Base-by-base conservation (phyloP, 768 basidiomycete species). In the Termitomyces sp. region DNA sequence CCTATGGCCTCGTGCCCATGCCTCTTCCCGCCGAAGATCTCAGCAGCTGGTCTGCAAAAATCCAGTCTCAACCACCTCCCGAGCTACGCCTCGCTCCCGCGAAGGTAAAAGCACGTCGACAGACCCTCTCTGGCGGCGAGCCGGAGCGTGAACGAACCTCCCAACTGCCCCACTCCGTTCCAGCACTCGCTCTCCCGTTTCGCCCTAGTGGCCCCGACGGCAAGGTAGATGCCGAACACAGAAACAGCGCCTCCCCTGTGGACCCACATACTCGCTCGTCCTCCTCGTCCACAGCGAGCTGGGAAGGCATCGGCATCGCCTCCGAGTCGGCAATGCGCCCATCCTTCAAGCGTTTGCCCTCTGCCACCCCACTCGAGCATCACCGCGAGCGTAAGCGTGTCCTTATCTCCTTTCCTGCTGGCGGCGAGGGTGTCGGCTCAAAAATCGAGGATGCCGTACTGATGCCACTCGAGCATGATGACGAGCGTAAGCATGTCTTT, bases 301-400 rank as follows among this genome's bases (percentile, higher is more conserved):
- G 39, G 27, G 17, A 27, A 9, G 34, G 30, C 12, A 11, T 19
- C 3, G 9, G 37, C 14, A 23, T 30, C 10, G 11, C 1, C 7
- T 21, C 30, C 23, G 53, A 44, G 16, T 6, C 45, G 3, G 25
- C 6, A 10, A 45, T 54, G 34, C 47, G 55, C 17, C 55, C 47
- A 2, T 7, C 47, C 5, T 56, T 56, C n/a, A 56, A 56, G 19
- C 37, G 55, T 5, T 25, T 56, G 9, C 55, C 55, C 5, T 56
- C 55, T 1, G 30, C 35, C 21, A 56, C 55, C 11, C 55, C 55
- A 17, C 47, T 56, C 14, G 55, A 56, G 25, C 23, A 41, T 9
- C 41, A 50, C 5, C 48, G 48, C 28, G 48, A 46, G 39, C 27
- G 21, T 30, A 56, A 50, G 39, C 49, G 49, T 3, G 34, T 12